phyloP scores from a whole-genome alignment of 495 filamentous ascomycete genomes.

The Penicillium turbatum region DNA sequence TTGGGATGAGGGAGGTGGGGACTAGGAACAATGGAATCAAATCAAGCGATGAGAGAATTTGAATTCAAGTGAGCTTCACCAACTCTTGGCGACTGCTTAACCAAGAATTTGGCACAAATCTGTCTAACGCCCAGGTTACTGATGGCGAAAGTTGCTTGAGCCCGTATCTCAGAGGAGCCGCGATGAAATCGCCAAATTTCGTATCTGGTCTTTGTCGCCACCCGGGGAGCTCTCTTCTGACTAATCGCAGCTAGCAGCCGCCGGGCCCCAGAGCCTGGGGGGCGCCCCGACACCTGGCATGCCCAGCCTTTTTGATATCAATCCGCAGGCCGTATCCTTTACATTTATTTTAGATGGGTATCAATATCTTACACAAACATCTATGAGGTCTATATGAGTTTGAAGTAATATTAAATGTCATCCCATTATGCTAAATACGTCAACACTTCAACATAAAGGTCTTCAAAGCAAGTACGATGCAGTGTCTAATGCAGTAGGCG shows the following conservation, averaged over 20 bases:
- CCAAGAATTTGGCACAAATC: background rate
- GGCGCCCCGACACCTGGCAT: too few relatives aligned
- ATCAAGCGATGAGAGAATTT: background rate
- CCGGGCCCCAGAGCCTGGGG: too few relatives aligned
- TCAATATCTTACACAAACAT: too few relatives aligned
- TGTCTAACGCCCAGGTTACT: constrained; percentile 1
- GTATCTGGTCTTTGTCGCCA: constrained; percentile 12
- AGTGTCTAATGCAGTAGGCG: background rate
- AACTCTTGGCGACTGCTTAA: background rate
- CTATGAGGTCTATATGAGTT: too few relatives aligned
- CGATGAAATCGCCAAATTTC: constrained; percentile 17
- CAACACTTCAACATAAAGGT: too few relatives aligned
- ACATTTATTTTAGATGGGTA: too few relatives aligned
- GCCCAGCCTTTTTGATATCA: too few relatives aligned
- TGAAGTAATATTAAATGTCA: too few relatives aligned
- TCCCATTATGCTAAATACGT: too few relatives aligned
- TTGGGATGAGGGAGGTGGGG: background rate
- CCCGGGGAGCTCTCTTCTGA: constrained; percentile 17
- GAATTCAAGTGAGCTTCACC: background rate
- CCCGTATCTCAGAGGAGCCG: constrained; percentile 2
- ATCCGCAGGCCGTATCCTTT: too few relatives aligned
- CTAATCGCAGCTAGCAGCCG: constrained; percentile 13
- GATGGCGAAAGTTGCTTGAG: background rate
- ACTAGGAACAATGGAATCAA: background rate
- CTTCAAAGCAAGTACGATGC: too few relatives aligned